Base-by-base conservation (phyloP, 768 basidiomycete species). In the Leucocoprinus leucothites region DNA sequence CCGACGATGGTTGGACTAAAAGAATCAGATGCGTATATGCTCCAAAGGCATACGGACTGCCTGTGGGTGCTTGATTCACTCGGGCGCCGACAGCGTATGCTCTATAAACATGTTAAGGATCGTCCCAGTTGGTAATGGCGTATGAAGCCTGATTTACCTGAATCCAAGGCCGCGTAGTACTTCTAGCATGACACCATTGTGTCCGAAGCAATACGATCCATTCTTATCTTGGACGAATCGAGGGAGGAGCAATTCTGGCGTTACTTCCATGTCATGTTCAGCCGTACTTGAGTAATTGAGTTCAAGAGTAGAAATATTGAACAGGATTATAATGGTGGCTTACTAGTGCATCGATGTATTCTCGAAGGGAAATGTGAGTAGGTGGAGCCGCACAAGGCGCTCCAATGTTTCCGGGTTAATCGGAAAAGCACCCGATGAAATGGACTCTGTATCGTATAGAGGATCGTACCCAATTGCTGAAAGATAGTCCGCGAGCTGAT, bases 331-430 rank as follows among this genome's bases (percentile, higher is more conserved):
- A n/a, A n/a, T n/a, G n/a, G n/a, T n/a, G n/a, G n/a, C 71, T 54
- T 56, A 74, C 73, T 73, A 74, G 47, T 73, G 73, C 68, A 74
- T 71, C 5, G 62, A 61, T 0, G 68, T 71, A 42, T 72, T 73
- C 53, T 75, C 72, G 50, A 68, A 75, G 2, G 71, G 71, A 41
- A 73, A 72, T 3, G 70, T 59, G n/a, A 69, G 42, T 3, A 72
- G 45, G 41, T 71, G 68, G 8, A 64, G 52, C 8, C 65, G 63
- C 25, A 67, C 63, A 1, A 75, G 25, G 1, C 53, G 44, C 40
- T 52, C 57, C 1, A 74, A 60, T 36, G 61, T 69, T n/a, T 67
- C 67, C 19, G 69, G 50, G 7, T 63, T 64, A 13, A 58, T 57
- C 16, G 61, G 58, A 51, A 72, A 67, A 4, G 49, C 34, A 1